phyloP scores from a whole-genome alignment of 371 early-diverging fungal genomes.

The Mycotypha africana region DNA sequence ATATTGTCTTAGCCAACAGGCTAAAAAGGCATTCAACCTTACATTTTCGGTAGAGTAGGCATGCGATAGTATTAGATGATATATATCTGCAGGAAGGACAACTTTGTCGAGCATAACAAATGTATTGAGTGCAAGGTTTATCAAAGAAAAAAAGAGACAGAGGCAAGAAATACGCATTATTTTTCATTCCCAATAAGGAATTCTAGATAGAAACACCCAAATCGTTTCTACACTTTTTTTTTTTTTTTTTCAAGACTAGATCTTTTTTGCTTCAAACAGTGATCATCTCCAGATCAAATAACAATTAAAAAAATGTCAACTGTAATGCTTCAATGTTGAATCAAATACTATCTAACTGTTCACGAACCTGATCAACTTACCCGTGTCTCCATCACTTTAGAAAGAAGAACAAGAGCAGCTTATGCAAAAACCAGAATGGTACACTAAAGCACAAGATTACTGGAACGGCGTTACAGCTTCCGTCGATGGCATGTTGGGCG shows the following conservation, averaged over 20 bases:
- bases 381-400: no score
- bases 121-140: no score
- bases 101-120: slow-evolving; percentile 34
- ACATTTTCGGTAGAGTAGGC: slow-evolving; percentile 57
- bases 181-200: no score
- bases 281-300: no score
- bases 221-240: neutral
- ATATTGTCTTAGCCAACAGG: no score
- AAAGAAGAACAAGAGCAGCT: slow-evolving; percentile 7
- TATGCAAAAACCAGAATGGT: slow-evolving; percentile 58
- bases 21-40: neutral
- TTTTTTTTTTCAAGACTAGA: neutral
- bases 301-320: neutral
- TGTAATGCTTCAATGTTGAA: neutral
- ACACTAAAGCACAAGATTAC: slow-evolving; percentile 83
- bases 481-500: slow-evolving; percentile 88
- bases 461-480: slow-evolving; percentile 75
- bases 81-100: slow-evolving; percentile 41
- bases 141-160: no score
- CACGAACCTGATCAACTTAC: no score
- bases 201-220: no score
- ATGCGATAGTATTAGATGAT: slow-evolving; percentile 48
- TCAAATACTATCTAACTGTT: no score
- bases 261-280: no score
- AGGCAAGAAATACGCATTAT: no score